Evolutionary conservation across 2,329 filamentous ascomycete species (phyloP).

Genomic region (Curvularia eragrostidis): DNA sequence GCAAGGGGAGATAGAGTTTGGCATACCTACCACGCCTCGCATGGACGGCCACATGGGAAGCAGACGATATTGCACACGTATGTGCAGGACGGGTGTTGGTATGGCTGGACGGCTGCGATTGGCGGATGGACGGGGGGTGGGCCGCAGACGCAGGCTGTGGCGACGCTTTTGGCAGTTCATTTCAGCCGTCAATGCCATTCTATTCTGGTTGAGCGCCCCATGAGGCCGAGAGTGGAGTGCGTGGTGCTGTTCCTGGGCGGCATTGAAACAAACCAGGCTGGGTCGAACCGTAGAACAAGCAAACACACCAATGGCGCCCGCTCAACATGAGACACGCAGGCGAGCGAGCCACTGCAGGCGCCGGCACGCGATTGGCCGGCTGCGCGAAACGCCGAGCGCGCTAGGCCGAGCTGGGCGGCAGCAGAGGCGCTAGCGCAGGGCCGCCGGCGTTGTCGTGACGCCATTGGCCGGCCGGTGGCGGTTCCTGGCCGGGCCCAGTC

Average conservation of each 20-base stretch:
- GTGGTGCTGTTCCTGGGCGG: conserved; percentile 15
- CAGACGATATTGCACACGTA: neutral
- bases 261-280: conserved; percentile 32
- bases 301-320: conserved; percentile 18
- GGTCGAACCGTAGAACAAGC: conserved; percentile 24
- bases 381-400: conserved; percentile 23
- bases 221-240: conserved; percentile 14
- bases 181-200: conserved; percentile 26
- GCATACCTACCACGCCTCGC: no score
- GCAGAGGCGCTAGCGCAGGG: conserved; percentile 11
- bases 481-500: conserved; percentile 31
- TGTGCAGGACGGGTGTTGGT: neutral
- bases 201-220: conserved; percentile 13
- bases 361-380: conserved; percentile 22
- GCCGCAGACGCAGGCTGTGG: neutral
- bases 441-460: conserved; percentile 16
- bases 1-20: neutral
- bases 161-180: conserved; percentile 1
- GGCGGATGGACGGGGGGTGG: neutral
- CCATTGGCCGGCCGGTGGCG: conserved; percentile 28
- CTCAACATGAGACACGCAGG: conserved; percentile 38
- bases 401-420: conserved; percentile 28
- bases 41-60: neutral
- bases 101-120: neutral
- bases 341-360: conserved; percentile 20